Conservation (phyloP, 306 rosid species). For the Lathyrus aphaca region DNA sequence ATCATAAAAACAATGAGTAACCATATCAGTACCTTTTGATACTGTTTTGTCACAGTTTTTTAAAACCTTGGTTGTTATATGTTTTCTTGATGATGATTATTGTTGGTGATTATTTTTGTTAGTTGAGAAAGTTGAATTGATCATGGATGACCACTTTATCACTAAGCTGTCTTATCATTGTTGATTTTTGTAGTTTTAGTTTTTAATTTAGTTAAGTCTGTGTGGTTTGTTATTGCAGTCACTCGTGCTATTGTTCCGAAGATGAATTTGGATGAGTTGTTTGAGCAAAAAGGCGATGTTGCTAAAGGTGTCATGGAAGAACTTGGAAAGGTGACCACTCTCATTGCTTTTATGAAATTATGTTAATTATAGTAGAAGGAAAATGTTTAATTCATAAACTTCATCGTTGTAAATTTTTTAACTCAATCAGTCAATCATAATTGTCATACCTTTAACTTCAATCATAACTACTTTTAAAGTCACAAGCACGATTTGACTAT, state of each 20-base stretch:
- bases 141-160: background rate
- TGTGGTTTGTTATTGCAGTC: slow-evolving; percentile 47
- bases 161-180: background rate
- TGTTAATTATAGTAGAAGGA: background rate
- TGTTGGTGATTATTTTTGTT: background rate
- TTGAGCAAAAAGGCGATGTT: slow-evolving; percentile 98
- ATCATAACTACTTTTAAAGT: no score
- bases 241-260: slow-evolving; percentile 87
- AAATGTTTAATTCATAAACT: no score
- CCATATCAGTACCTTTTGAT: no score
- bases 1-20: no score
- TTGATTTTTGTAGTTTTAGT: no score
- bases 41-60: no score
- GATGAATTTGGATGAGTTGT: slow-evolving; percentile 87
- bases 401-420: no score
- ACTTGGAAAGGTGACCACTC: slow-evolving; percentile 75
- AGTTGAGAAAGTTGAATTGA: background rate
- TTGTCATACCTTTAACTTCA: no score
- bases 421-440: no score
- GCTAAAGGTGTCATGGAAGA: slow-evolving; percentile 86
- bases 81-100: background rate
- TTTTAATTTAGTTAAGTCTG: no score
- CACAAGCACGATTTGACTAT: no score
- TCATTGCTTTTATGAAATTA: slow-evolving; percentile 9
- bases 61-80: no score